Evolutionary conservation across 2,329 filamentous ascomycete genomes (phyloP).

Genomic region (Colletotrichum sp.): DNA sequence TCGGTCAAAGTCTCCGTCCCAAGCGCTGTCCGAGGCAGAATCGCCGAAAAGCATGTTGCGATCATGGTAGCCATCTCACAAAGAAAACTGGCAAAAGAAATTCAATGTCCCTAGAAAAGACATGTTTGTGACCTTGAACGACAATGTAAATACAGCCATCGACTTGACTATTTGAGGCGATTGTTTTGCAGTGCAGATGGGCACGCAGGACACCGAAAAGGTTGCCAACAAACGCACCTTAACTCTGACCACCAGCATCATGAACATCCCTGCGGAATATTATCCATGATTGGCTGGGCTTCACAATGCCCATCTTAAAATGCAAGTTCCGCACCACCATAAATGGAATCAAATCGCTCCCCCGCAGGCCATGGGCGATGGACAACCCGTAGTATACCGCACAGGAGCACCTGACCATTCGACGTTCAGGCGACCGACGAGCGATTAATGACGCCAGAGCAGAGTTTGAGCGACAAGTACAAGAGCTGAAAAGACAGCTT

Average conservation of each 20-base stretch:
- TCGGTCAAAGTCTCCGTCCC: background rate
- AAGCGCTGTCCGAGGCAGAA: background rate
- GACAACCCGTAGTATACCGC: background rate
- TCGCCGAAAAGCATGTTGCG: background rate
- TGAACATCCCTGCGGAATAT: background rate
- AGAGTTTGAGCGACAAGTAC: background rate
- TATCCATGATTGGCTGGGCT: background rate
- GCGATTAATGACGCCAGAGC: background rate
- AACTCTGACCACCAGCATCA: background rate
- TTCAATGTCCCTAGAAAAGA: background rate
- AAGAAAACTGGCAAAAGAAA: background rate
- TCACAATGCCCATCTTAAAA: no score
- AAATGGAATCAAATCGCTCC: background rate
- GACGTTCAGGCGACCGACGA: background rate
- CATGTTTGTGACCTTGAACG: background rate
- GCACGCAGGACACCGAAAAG: no score
- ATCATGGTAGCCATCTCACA: background rate
- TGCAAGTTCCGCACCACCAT: background rate
- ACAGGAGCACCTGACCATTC: background rate
- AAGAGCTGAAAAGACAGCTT: background rate
- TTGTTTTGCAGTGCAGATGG: no score
- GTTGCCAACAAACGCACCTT: background rate
- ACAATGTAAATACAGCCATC: background rate
- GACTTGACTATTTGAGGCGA: no score
- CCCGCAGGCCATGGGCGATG: background rate